Conservation (phyloP, 2,329 filamentous ascomycete genomes). For the Penicillium nordicum region DNA sequence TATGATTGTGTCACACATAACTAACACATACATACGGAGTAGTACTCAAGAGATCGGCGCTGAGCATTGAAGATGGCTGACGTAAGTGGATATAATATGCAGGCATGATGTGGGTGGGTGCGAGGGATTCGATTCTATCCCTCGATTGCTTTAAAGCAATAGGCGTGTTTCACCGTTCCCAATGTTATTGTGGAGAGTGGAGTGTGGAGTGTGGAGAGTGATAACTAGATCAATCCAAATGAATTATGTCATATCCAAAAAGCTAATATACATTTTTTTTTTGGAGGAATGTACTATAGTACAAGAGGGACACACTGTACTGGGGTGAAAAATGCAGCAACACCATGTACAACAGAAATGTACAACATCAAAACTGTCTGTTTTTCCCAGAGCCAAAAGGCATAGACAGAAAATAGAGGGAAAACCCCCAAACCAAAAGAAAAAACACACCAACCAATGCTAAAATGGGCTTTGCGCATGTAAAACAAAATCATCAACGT, state of each 20-base stretch:
- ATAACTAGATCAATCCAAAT: not conserved
- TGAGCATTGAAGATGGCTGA: not conserved
- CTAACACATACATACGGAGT: not conserved
- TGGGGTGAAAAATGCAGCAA: constrained; percentile 6
- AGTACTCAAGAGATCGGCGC: not conserved
- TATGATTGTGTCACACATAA: not conserved
- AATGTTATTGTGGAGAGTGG: not conserved
- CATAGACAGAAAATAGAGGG: not conserved
- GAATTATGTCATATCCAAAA: constrained; percentile 4
- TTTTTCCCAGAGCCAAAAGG: not conserved
- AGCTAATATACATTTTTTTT: constrained; percentile 11
- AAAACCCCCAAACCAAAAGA: not conserved
- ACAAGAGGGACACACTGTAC: constrained; percentile 8
- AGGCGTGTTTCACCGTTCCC: not conserved
- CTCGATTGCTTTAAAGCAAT: not conserved
- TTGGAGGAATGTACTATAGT: constrained; percentile 9
- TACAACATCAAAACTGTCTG: constrained; percentile 7
- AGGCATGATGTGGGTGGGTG: not conserved
- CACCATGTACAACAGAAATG: constrained; percentile 9
- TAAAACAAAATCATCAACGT: constrained; percentile 19
- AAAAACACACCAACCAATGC: constrained; percentile 19
- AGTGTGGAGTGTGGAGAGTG: not conserved
- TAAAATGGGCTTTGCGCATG: constrained; percentile 12
- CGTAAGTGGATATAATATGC: not conserved
- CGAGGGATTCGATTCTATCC: not conserved